Percentiles rank a stretch among this genome's conserved stretches.
Evolutionary conservation across 106 monocot species (phyloP).

Genomic region (Amphibolis antarctica): DNA sequence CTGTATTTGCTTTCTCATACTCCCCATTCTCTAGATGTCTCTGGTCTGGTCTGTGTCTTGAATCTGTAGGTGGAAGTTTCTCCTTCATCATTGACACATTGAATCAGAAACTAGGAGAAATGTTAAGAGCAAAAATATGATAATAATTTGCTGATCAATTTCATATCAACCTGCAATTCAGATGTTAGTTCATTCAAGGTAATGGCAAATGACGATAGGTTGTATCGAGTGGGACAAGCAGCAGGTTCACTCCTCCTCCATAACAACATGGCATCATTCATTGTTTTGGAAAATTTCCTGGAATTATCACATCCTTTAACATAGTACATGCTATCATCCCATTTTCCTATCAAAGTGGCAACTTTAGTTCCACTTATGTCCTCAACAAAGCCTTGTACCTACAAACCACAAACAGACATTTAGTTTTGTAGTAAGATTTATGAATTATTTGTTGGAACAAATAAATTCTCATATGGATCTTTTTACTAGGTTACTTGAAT

Average conservation of each 20-base stretch:
- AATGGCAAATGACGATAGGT: conserved; percentile 55
- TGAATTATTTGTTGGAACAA: too few relatives aligned
- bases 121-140: conserved; percentile 5
- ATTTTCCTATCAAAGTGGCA: conserved; percentile 51
- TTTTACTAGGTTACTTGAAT: too few relatives aligned
- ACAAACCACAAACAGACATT: neutral
- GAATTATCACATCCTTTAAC: conserved; percentile 14
- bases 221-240: conserved; percentile 49
- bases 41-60: conserved; percentile 69
- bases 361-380: conserved; percentile 39
- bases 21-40: conserved; percentile 64
- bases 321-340: conserved; percentile 62
- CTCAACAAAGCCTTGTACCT: conserved; percentile 78
- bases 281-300: conserved; percentile 5
- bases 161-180: conserved; percentile 42
- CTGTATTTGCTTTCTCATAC: conserved; percentile 51
- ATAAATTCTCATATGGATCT: too few relatives aligned
- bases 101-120: conserved; percentile 18
- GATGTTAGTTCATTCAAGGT: conserved; percentile 58
- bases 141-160: conserved; percentile 21
- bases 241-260: conserved; percentile 53
- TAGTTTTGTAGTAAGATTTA: neutral
- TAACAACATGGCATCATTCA: conserved; percentile 29
- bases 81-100: conserved; percentile 33
- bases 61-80: conserved; percentile 71